Evolutionary conservation across 2,329 filamentous ascomycete genomes (phyloP).

Genomic region (Colletotrichum filicis): DNA sequence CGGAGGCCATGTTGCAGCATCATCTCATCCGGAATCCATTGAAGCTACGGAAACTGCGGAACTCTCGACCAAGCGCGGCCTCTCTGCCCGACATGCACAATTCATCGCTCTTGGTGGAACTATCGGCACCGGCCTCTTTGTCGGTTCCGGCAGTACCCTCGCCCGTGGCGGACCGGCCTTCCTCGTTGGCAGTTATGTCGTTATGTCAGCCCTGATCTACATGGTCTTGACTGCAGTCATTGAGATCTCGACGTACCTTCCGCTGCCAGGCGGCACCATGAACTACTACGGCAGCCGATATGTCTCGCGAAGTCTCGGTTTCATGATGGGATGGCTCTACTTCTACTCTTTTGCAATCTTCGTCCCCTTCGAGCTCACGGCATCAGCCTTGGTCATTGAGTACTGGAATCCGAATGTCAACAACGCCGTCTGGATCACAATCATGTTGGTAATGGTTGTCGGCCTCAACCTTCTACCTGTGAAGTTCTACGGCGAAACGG

Average conservation of each 20-base stretch:
- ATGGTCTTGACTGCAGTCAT: constrained; percentile 48
- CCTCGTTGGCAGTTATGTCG: neutral
- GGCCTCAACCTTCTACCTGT: neutral
- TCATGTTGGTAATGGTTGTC: neutral
- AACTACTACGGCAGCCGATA: constrained; percentile 49
- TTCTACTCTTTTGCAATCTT: constrained; percentile 63
- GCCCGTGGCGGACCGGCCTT: neutral
- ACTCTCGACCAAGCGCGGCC: neutral
- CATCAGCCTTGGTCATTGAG: constrained; percentile 35
- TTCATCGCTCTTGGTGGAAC: constrained; percentile 59
- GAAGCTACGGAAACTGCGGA: neutral
- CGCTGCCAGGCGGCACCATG: constrained; percentile 12
- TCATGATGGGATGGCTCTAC: constrained; percentile 67
- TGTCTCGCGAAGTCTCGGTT: constrained; percentile 64
- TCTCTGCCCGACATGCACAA: constrained; percentile 51
- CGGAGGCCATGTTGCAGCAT: neutral
- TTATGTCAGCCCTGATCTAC: constrained; percentile 43
- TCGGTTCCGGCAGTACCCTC: neutral
- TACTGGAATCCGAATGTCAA: neutral
- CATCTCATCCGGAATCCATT: neutral
- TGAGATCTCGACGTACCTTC: constrained; percentile 44
- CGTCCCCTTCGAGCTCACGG: constrained; percentile 41
- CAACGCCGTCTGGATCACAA: neutral
- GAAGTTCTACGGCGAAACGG: neutral
- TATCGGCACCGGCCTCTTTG: constrained; percentile 51